Percentiles rank a stretch among this genome's conserved stretches.
Evolutionary conservation across 1,139 yeast genomes (phyloP).

Genomic region (Spencermartinsiella ligniputridi): DNA sequence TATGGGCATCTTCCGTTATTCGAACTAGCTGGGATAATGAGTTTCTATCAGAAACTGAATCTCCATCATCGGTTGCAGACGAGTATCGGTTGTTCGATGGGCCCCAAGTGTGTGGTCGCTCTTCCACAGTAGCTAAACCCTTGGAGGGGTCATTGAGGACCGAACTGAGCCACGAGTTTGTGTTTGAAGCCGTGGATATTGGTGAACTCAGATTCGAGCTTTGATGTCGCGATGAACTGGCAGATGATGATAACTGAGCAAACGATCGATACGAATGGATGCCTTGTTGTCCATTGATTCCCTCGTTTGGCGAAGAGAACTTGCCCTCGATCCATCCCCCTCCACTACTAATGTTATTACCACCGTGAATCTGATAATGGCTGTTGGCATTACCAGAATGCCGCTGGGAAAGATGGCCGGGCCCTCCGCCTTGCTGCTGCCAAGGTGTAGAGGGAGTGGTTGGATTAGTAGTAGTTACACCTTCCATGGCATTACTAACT

Average conservation of each 20-base stretch:
- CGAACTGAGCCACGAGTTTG: slow-evolving; percentile 29
- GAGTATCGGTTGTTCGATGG: slow-evolving; percentile 26
- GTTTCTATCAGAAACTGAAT: slow-evolving; percentile 20
- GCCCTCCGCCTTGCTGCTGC: neutral
- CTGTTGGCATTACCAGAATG: slow-evolving; percentile 3
- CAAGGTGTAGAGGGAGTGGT: slow-evolving; percentile 6
- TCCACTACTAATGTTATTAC: neutral
- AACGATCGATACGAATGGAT: neutral
- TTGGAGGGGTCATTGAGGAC: slow-evolving; percentile 10
- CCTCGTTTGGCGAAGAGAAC: neutral
- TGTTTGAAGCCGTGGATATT: slow-evolving; percentile 21
- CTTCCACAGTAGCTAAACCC: slow-evolving; percentile 21
- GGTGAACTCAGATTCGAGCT: slow-evolving; percentile 27
- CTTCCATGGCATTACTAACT: slow-evolving; percentile 2
- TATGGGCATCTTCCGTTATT: slow-evolving; percentile 29
- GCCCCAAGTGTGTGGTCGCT: slow-evolving; percentile 33
- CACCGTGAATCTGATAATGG: neutral
- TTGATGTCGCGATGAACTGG: slow-evolving; percentile 23
- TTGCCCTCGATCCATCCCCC: slow-evolving; percentile 8
- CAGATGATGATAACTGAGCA: slow-evolving; percentile 6
- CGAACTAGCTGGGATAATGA: slow-evolving; percentile 27
- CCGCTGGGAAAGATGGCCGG: slow-evolving; percentile 3
- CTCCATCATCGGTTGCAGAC: slow-evolving; percentile 24
- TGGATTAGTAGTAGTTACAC: slow-evolving; percentile 4
- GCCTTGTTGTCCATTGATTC: neutral